Evolutionary conservation across 106 monocot species (phyloP), one percentile per base, ranked within the genome.

Genomic region (Phalaenopsis equestris): DNA sequence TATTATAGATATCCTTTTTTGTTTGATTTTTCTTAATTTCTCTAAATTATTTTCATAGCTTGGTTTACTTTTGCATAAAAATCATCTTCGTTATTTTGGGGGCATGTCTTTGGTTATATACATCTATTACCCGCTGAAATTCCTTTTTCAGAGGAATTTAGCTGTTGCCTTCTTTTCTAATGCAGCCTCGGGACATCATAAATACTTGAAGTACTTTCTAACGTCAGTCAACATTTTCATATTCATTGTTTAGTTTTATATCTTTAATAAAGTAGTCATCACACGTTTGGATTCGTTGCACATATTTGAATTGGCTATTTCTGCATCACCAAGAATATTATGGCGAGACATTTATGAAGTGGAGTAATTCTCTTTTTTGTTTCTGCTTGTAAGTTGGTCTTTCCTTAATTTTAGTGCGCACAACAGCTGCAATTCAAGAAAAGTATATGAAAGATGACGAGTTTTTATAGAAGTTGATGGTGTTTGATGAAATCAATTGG

Each of bases 1-100:
- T 98, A 98, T 75, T 90, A 90, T 41, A 92, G 90, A 98, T 97
- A 94, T 97, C 96, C 96, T 97, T 96, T 88, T 82, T 41, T 65
- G 8, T 21, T 64, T 23, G 24, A n/a, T 23, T 65, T 65, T 24
- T 10, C 4, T 65, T 65, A 23, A 21, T 23, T 65, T 65, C 5
- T 65, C 64, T 65, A 65, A 65, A 65, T 24, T 21, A 6, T 65
- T 52, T 2, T 65, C 6, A 30, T 65, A 65, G 21, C 64, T 65
- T 65, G 24, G 64, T 14, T 10, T 52, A 12, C 14, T 45, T 12
- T 52, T 52, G 52, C n/a, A 17, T 65, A 8, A 24, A 21, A 23
- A 9, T 8, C 24, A 30, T 23, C 24, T 65, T 30, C 23, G 11
- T 65, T 23, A 65, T 23, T 14, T 65, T 24, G 8, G 8, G 21